Evolutionary conservation across 805 yeast genomes (phyloP).

Genomic region (Metschnikowia borealis): DNA sequence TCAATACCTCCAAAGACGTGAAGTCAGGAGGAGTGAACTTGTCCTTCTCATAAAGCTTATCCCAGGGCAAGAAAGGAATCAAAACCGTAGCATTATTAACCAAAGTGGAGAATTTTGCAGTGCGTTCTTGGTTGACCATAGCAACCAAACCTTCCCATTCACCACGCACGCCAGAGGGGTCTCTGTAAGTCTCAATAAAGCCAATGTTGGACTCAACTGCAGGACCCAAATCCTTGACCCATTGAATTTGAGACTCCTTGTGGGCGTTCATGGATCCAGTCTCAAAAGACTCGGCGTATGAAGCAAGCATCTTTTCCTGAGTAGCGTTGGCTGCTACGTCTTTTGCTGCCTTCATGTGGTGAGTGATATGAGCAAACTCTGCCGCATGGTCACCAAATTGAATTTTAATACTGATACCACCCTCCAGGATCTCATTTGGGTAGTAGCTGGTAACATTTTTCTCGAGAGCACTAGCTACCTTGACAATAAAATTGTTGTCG

Average conservation of each 20-base stretch:
- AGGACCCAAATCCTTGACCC: slow-evolving; percentile 89
- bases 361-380: slow-evolving; percentile 60
- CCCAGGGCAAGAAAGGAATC: slow-evolving; percentile 76
- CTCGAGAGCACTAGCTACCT: slow-evolving; percentile 63
- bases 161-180: slow-evolving; percentile 87
- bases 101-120: slow-evolving; percentile 69
- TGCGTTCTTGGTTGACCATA: slow-evolving; percentile 82
- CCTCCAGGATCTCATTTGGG: slow-evolving; percentile 44
- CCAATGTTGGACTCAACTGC: slow-evolving; percentile 72
- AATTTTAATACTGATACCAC: slow-evolving; percentile 42
- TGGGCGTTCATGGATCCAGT: slow-evolving; percentile 86
- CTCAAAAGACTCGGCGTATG: slow-evolving; percentile 64
- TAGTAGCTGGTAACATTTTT: slow-evolving; percentile 48
- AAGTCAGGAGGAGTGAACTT: slow-evolving; percentile 89
- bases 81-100: slow-evolving; percentile 65
- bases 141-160: slow-evolving; percentile 94
- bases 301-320: slow-evolving; percentile 60
- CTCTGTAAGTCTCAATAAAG: slow-evolving; percentile 89
- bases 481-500: slow-evolving; percentile 49
- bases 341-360: slow-evolving; percentile 53
- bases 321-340: slow-evolving; percentile 68
- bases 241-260: slow-evolving; percentile 73
- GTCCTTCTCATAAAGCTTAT: slow-evolving; percentile 69
- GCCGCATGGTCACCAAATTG: slow-evolving; percentile 73
- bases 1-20: slow-evolving; percentile 82